Evolutionary conservation across 116 monocot genomes (phyloP), one percentile per base, ranked within the genome.

Genomic region (Iris pallida): DNA sequence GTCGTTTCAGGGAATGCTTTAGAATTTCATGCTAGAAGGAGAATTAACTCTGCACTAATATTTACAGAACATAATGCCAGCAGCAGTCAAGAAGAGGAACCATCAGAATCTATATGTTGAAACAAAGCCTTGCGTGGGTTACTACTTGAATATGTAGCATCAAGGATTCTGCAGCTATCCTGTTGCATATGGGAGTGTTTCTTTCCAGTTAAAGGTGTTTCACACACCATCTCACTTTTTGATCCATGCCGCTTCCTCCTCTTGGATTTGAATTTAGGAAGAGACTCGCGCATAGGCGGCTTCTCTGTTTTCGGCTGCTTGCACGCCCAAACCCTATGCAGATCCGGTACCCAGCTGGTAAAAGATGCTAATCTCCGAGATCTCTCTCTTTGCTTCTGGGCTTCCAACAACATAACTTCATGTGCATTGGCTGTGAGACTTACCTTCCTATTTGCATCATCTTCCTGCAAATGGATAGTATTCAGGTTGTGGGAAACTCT

Each of bases 271-370:
- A 49, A 16, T 6, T 72, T 75, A 10, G 68, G 65, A 20, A 52
- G 41, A 43, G 55, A 44, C 4, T 76, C 59, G 11, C 5, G 51
- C n/a, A 10, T 45, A 45, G 59, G 52, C 61, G 53, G 81, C 46
- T n/a, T n/a, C n/a, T 73, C 73, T 7, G 20, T 30, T 53, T 57
- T 80, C 6, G 72, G 57, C 55, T 82, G 80, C 75, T 83, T 96
- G 48, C 78, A 82, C 8, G 87, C 84, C 92, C 92, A 96, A 9
- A 91, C 82, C 47, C 82, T 89, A 54, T 79, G 80, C 81, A 96
- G 73, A 75, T 96, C 86, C 4, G 82, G 88, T 16, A 79, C 75
- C 82, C 82, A 80, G 76, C 82, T 86, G 49, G 91, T 89, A 73
- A 89, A 91, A n/a, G 84, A 84, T 7, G 76, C 80, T 59, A 86